Evolutionary conservation across 1,139 yeast genomes (phyloP).

Genomic region (Candida albicans): DNA sequence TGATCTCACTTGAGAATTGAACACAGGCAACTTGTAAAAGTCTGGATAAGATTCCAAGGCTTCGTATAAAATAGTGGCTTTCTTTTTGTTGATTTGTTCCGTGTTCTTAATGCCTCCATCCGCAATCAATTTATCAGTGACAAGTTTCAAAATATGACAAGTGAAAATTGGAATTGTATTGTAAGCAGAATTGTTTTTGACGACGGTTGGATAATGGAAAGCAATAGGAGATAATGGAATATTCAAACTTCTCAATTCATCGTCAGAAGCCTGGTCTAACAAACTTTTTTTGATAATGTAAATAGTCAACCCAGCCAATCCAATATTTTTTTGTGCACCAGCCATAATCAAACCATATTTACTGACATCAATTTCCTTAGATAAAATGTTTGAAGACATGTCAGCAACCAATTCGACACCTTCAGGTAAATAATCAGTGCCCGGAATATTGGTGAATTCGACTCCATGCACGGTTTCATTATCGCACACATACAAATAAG

Average conservation of each 20-base stretch:
- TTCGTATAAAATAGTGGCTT: constrained; percentile 61
- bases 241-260: constrained; percentile 54
- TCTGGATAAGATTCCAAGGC: constrained; percentile 66
- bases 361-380: constrained; percentile 75
- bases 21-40: constrained; percentile 68
- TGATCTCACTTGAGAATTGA: constrained; percentile 58
- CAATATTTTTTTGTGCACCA: constrained; percentile 98
- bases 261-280: constrained; percentile 66
- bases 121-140: constrained; percentile 57
- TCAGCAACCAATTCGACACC: constrained; percentile 85
- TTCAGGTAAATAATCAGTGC: constrained; percentile 55
- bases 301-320: constrained; percentile 91
- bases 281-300: constrained; percentile 83
- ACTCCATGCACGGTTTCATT: constrained; percentile 96
- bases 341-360: constrained; percentile 84
- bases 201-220: constrained; percentile 82
- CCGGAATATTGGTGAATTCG: constrained; percentile 65
- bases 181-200: constrained; percentile 86
- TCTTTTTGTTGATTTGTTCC: constrained; percentile 55
- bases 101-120: constrained; percentile 61
- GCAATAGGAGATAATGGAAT: constrained; percentile 86
- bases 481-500: constrained; percentile 89
- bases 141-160: constrained; percentile 79
- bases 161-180: constrained; percentile 95
- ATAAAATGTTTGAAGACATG: constrained; percentile 89